Evolutionary conservation across 2,329 filamentous ascomycete genomes (phyloP), one percentile per base, ranked within the genome.

Genomic region (Helotiales sp.): DNA sequence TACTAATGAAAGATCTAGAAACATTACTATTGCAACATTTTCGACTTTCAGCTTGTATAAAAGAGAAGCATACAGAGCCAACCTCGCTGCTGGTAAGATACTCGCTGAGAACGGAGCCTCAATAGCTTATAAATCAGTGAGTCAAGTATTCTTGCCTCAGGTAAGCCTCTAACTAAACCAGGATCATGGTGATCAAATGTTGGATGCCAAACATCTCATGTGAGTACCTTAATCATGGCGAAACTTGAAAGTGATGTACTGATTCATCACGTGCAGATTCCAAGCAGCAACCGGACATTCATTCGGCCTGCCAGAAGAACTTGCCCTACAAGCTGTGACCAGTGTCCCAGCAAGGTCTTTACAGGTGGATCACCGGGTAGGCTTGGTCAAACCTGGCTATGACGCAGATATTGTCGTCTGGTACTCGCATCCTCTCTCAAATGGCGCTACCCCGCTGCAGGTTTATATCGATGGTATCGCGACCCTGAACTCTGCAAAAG

Each of bases 361-460:
- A 1, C 72, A 76, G 30, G 67, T 77, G 25, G 72, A 73, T 49
- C 68, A 77, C 56, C 73, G 77, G 1, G 71, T 80, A 2, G 78
- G 78, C 2, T 78, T 75, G 55, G 69, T 70, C 8, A 71, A 72
- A 12, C 63, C 73, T 2, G 77, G 78, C 1, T 80, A 77, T 56
- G 79, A 81, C 63, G 79, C 77, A 13, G 78, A 81, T 55, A 62
- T 81, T 29, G 78, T 78, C 5, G 70, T 80, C 5, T 80, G 77
- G 78, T 73, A 80, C 56, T 72, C 72, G 0, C 76, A 80, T 59
- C 78, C 78, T 2, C 69, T 80, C 1, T 69, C 73, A 8, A 62
- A 76, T 15, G 78, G 77, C 2, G 76, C 77, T 12, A 77, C 73
- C 3, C 74, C 78, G 2, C 62, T 75, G 12, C 76, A 80, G 57